These are phyloP conservation scores for Aspergillus carlsbadensis DNA, from an alignment of 495 filamentous ascomycete species.

Conservation along the genomic window DNA sequence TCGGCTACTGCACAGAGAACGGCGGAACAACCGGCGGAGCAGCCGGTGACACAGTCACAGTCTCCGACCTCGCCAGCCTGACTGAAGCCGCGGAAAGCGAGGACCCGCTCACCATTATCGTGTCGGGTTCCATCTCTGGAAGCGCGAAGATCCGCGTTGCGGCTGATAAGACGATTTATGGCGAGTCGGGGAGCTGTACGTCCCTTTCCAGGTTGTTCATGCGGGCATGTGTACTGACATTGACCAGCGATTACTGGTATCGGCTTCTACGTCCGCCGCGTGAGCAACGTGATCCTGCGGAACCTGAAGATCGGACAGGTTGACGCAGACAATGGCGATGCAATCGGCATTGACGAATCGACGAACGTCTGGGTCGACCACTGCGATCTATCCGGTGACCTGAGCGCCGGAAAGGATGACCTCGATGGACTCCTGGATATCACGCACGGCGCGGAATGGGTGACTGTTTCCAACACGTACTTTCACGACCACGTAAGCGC, in stretches of 20 bases:
- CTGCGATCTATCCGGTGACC: slow-evolving; percentile 10
- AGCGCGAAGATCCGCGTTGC: slow-evolving; percentile 6
- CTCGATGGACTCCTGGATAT: slow-evolving; percentile 9
- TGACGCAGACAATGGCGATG: slow-evolving; percentile 11
- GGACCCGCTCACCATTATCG: slow-evolving; percentile 8
- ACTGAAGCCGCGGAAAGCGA: slow-evolving; percentile 11
- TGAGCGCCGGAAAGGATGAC: slow-evolving; percentile 10
- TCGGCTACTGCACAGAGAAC: slow-evolving; percentile 13
- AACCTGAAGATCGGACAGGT: slow-evolving; percentile 13
- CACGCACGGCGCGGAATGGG: slow-evolving; percentile 6
- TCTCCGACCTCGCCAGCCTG: not conserved
- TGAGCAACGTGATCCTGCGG: slow-evolving; percentile 11
- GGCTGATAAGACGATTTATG: slow-evolving; percentile 9
- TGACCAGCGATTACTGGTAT: slow-evolving; percentile 2
- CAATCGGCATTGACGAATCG: slow-evolving; percentile 8
- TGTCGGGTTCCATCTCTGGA: slow-evolving; percentile 6
- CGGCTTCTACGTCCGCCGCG: slow-evolving; percentile 11
- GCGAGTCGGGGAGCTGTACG: slow-evolving; percentile 8
- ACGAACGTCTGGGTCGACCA: slow-evolving; percentile 13
- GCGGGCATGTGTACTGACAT: not conserved
- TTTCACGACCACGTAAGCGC: slow-evolving; percentile 12
- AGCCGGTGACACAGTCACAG: slow-evolving; percentile 6
- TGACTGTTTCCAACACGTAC: slow-evolving; percentile 13
- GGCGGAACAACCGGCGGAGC: slow-evolving; percentile 11
- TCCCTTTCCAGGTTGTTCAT: not conserved